Percentiles rank a stretch among this genome's conserved stretches.
Conservation (phyloP, 2,329 filamentous ascomycete species). For the Beauveria sp. region DNA sequence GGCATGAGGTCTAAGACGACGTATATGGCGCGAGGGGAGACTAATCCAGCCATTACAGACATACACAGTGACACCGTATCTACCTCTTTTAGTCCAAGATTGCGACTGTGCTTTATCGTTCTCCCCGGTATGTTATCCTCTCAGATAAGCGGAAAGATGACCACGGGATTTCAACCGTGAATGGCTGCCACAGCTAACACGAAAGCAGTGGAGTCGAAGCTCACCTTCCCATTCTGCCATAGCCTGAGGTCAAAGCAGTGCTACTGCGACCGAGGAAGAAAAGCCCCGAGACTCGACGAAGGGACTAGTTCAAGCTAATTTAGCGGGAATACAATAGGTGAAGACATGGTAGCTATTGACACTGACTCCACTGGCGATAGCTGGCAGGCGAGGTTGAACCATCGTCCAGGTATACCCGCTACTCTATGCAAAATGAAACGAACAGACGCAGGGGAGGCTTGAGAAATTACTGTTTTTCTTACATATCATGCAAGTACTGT, state of each 20-base stretch:
- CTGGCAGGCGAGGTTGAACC: neutral
- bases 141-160: neutral
- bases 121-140: neutral
- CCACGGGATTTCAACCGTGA: neutral
- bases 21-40: too few relatives aligned
- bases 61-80: neutral
- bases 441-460: too few relatives aligned
- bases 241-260: neutral
- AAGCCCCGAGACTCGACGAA: neutral
- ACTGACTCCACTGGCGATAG: neutral
- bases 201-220: neutral
- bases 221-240: neutral
- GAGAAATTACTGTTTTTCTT: too few relatives aligned
- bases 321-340: neutral
- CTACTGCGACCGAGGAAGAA: neutral
- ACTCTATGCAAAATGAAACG: neutral
- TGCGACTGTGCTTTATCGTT: neutral
- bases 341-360: neutral
- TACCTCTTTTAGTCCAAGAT: neutral
- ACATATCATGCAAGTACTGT: too few relatives aligned
- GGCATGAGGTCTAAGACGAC: neutral
- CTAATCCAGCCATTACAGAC: too few relatives aligned
- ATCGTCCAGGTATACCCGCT: neutral
- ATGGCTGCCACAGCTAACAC: neutral
- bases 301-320: neutral